Base-by-base conservation (phyloP, 2,329 filamentous ascomycete species). In the Aureobasidium subglaciale region DNA sequence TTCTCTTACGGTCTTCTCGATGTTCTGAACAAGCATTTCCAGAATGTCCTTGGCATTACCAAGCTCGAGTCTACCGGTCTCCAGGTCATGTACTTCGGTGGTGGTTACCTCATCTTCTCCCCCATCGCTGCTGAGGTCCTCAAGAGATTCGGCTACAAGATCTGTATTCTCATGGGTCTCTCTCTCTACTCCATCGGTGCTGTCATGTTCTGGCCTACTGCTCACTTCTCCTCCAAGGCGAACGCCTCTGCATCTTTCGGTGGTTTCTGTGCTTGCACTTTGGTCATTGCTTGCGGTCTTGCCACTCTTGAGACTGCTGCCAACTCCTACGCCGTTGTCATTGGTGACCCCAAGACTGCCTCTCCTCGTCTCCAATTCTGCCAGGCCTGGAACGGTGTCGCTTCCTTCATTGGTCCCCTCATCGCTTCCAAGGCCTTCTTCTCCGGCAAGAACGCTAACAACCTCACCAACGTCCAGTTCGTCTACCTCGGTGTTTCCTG, bases 121-220 rank as follows among this genome's bases (percentile, higher is more conserved):
- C 69, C 72, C 22, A 66, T 72, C 58, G 72, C 72, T 34, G 72
- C 71, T 25, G 71, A 73, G 57, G 68, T 74, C 49, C 60, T 75
- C 45, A 71, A 71, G 61, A 67, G 71, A 59, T 72, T 68, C 59
- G 73, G 73, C 29, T 76, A 75, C 64, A 74, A 71, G 59, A 57
- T 69, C 57, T 75, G 72, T 22, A 75, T 76, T 62, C 65, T 76
- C 55, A 71, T 71, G 67, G 69, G 69, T 32, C 63, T 71, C 8
- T 50, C 52, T 11, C 59, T 71, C 50, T 70, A 70, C 65, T 69
- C 66, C 8, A 55, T 71, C 50, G 69, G 69, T 59, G 71, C 69
- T 16, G 56, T 71, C 56, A 61, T 69, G 58, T 71, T 71, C 62
- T 71, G 69, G 68, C 69, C 69, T 2, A 64, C 64, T 7, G 68